These are phyloP conservation scores for Wickerhamomyces chaumierensis DNA, from an alignment of 805 yeast species.

Conservation along the genomic window DNA sequence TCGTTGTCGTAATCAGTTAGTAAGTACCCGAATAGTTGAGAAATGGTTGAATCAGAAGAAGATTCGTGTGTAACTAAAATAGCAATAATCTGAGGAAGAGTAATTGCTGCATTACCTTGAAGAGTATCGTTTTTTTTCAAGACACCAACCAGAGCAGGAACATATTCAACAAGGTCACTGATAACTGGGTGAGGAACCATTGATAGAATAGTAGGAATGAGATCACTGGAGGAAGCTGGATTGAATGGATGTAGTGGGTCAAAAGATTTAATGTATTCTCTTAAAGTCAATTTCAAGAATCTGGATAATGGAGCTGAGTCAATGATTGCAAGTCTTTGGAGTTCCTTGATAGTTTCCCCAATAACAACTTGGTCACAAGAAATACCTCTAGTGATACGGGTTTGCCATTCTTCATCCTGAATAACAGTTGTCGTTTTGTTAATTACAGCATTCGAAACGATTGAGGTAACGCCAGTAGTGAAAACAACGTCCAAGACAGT, in stretches of 20 bases:
- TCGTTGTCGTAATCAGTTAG: slow-evolving; percentile 6
- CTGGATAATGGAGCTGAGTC: background rate
- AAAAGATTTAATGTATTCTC: background rate
- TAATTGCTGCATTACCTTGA: slow-evolving; percentile 28
- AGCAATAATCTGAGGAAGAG: slow-evolving; percentile 24
- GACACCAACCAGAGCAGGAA: slow-evolving; percentile 17
- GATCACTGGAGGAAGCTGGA: background rate
- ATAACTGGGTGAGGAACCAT: slow-evolving; percentile 11
- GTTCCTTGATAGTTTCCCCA: slow-evolving; percentile 10
- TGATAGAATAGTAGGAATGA: slow-evolving; percentile 5
- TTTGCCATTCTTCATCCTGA: slow-evolving; percentile 65
- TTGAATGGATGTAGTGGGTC: background rate
- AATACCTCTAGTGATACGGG: slow-evolving; percentile 57
- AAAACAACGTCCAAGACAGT: slow-evolving; percentile 31
- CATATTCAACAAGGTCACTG: slow-evolving; percentile 4
- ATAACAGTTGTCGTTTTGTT: slow-evolving; percentile 43
- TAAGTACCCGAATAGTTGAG: slow-evolving; percentile 1
- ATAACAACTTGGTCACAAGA: slow-evolving; percentile 47
- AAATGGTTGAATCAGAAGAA: slow-evolving; percentile 8
- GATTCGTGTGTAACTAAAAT: slow-evolving; percentile 34
- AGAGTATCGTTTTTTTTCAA: slow-evolving; percentile 16
- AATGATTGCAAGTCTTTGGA: background rate
- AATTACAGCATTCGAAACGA: slow-evolving; percentile 56
- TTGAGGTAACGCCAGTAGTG: slow-evolving; percentile 41
- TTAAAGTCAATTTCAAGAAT: background rate